These are phyloP conservation scores for Myotisia sp. DNA, from an alignment of 2,329 filamentous ascomycete genomes.

Conservation along the genomic window DNA sequence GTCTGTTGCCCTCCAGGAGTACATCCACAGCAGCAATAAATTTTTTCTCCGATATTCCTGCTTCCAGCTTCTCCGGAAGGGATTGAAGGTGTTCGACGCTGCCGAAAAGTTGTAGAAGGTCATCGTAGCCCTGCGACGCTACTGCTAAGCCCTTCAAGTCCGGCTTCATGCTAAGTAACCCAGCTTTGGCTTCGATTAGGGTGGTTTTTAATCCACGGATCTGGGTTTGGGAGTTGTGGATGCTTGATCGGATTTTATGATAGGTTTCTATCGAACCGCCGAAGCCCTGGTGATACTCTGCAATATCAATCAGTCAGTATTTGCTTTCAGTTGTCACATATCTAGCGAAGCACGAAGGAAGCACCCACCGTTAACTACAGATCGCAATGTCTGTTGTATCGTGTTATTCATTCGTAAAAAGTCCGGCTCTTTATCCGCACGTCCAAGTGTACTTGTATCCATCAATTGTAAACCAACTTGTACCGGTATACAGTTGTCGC, in stretches of 20 bases:
- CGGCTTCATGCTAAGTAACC: constrained; percentile 70
- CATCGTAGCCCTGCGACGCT: constrained; percentile 79
- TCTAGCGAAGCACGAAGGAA: constrained; percentile 7
- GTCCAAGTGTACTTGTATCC: constrained; percentile 82
- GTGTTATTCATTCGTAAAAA: constrained; percentile 75
- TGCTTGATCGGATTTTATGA: constrained; percentile 92
- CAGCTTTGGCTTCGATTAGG: constrained; percentile 64
- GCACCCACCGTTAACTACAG: constrained; percentile 64
- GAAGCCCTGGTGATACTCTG: constrained; percentile 94
- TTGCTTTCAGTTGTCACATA: constrained; percentile 4
- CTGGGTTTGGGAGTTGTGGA: constrained; percentile 72
- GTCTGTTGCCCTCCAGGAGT: constrained; percentile 69
- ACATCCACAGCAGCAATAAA: constrained; percentile 89
- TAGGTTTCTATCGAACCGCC: constrained; percentile 98
- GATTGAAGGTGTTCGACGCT: constrained; percentile 78
- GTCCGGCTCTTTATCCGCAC: constrained; percentile 72
- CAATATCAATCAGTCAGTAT: constrained; percentile 8
- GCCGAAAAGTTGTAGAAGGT: constrained; percentile 66
- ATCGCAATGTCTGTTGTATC: constrained; percentile 83
- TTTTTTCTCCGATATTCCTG: constrained; percentile 87
- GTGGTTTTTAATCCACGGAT: constrained; percentile 72
- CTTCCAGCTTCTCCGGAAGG: constrained; percentile 84
- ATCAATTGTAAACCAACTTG: constrained; percentile 90
- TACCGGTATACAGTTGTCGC: constrained; percentile 77
- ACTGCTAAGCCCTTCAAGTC: constrained; percentile 82